These are phyloP conservation scores for Fusarium falciforme DNA, from an alignment of 2,329 filamentous ascomycete species.

Conservation along the genomic window DNA sequence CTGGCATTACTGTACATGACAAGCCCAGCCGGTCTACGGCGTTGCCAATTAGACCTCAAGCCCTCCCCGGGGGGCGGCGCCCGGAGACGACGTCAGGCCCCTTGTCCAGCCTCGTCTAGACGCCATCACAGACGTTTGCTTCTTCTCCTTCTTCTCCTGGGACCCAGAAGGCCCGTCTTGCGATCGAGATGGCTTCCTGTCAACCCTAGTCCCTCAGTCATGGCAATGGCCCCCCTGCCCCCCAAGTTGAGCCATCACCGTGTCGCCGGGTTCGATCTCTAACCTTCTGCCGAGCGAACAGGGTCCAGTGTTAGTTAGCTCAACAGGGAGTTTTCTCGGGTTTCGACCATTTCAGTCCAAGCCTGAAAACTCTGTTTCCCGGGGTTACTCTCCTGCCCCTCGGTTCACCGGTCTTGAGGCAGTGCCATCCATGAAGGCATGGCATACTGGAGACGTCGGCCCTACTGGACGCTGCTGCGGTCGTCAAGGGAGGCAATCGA, in stretches of 20 bases:
- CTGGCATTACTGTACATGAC: conserved; percentile 16
- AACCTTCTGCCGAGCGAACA: conserved; percentile 7
- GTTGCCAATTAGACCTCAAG: conserved; percentile 23
- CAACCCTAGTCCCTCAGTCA: conserved; percentile 22
- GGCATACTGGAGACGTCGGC: background rate
- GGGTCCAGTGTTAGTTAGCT: conserved; percentile 1
- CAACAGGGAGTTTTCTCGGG: conserved; percentile 12
- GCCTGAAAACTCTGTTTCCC: conserved; percentile 1
- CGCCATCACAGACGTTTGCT: background rate
- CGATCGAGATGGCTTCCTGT: conserved; percentile 11
- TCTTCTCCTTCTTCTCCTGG: background rate
- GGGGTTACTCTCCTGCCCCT: background rate
- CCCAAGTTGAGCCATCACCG: conserved; percentile 11
- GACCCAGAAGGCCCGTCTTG: background rate
- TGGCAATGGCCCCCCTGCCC: conserved; percentile 9
- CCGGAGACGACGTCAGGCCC: background rate
- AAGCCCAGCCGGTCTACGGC: conserved; percentile 2
- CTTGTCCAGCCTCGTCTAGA: conserved; percentile 7
- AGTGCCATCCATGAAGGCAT: background rate
- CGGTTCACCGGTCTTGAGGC: background rate
- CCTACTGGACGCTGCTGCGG: conserved; percentile 8
- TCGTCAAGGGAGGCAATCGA: conserved; percentile 3
- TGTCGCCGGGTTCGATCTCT: conserved; percentile 24
- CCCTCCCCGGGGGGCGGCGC: background rate
- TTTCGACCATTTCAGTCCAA: conserved; percentile 1